Base-by-base conservation (phyloP, 2,329 filamentous ascomycete genomes). In the Aspergillus sp. region DNA sequence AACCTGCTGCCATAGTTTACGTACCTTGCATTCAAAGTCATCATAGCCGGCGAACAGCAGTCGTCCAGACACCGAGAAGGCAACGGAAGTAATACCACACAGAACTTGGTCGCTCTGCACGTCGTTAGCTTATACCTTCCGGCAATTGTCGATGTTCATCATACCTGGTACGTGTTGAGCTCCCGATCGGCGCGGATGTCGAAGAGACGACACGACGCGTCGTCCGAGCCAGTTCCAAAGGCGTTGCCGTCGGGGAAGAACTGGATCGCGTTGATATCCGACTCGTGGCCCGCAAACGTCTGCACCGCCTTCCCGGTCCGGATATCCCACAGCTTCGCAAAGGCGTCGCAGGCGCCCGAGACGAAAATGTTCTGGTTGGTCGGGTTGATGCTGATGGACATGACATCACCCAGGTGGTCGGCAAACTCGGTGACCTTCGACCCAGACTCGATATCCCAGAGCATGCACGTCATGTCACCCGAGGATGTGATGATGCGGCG, bases 361-460 rank as follows among this genome's bases (percentile, higher is more conserved):
- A 96, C 91, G 60, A 98, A 98, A 43, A 93, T 91, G 67, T 96
- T 96, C 66, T 94, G 88, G 69, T 96, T 95, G 42, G 93, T 93
- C 1, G 91, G 91, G 68, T 98, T 96, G 64, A 98, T 84, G 74
- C 89, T 96, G 67, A 96, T 86, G 71, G 89, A 96, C 91, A 98
- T 98, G 49, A 98, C 91, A 57, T 98, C 91, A 58, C 91, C 91
- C 8, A 98, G 74, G 60, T 98, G 91, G 65, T 98, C 91, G 55
- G 91, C 91, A 49, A 96, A 98, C 61, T 98, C 91, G 55, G 88
- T 93, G 26, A 94, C 83, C 69, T 95, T 95, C 45, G 88, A 86
- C 36, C 91, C 91, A 1, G 89, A 93, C 67, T 98, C 91, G 44
- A 98, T 89, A 68, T 98, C 91, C 91, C 91, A 98, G 57, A 96